These are phyloP conservation scores for Phytophthora foliorum DNA, from an alignment of 352 stramenopile species.

Conservation along the genomic window DNA sequence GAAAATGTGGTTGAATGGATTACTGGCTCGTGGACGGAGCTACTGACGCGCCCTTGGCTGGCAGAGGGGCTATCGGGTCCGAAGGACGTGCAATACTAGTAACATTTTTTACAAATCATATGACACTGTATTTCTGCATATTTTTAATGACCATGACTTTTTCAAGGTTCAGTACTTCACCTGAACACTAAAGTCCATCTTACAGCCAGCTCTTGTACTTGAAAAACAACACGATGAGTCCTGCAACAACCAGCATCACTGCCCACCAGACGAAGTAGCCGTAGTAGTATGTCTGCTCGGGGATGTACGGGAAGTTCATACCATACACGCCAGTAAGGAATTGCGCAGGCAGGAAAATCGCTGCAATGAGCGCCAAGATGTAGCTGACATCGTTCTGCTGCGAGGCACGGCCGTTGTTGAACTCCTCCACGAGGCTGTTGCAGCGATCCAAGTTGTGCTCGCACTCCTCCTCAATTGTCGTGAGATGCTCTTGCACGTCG, in stretches of 20 bases:
- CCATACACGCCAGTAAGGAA: constrained; percentile 88
- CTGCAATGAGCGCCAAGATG: constrained; percentile 76
- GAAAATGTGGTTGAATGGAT: background rate
- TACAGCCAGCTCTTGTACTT: constrained; percentile 70
- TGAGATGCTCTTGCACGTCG: constrained; percentile 84
- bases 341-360: constrained; percentile 83
- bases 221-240: constrained; percentile 58
- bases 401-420: constrained; percentile 63
- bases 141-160: background rate
- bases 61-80: no score
- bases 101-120: background rate
- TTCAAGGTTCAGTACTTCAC: background rate
- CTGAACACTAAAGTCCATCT: background rate
- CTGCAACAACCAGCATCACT: constrained; percentile 53
- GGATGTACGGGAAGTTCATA: constrained; percentile 91
- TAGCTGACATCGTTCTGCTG: constrained; percentile 83
- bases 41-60: background rate
- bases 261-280: constrained; percentile 85
- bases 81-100: no score
- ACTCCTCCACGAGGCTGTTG: constrained; percentile 65
- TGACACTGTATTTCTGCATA: background rate
- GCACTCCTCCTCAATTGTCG: constrained; percentile 78
- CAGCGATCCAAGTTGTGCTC: constrained; percentile 78
- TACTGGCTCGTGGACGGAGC: background rate
- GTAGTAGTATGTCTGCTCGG: constrained; percentile 69